Conservation (phyloP, 1,284 basidiomycete species). For the Ustilago nuda region DNA sequence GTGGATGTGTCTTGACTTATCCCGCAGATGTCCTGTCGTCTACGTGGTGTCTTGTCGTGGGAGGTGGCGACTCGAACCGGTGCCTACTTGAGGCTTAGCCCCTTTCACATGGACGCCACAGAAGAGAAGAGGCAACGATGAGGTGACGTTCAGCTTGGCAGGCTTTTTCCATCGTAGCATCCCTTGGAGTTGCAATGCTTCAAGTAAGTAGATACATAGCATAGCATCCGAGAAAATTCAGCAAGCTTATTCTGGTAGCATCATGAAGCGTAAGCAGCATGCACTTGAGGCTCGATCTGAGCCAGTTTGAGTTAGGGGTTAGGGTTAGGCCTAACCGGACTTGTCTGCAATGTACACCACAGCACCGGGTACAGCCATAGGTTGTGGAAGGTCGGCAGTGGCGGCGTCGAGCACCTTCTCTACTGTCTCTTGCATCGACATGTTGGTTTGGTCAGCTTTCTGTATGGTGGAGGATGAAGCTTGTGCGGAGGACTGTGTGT, state of each 20-base stretch:
- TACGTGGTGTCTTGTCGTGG: no score
- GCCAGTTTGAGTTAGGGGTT: background rate
- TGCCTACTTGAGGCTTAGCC: no score
- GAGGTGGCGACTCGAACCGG: no score
- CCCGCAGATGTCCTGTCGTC: no score
- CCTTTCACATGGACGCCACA: no score
- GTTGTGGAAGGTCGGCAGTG: slow-evolving; percentile 29
- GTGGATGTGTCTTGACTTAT: background rate
- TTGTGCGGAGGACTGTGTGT: background rate
- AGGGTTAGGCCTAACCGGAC: slow-evolving; percentile 6
- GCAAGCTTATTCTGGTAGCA: background rate
- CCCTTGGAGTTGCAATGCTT: no score
- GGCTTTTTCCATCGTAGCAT: no score
- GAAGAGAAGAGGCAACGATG: no score
- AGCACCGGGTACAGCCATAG: slow-evolving; percentile 49
- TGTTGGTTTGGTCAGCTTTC: background rate
- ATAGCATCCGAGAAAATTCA: background rate
- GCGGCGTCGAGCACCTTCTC: slow-evolving; percentile 38
- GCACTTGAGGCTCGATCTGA: slow-evolving; percentile 38
- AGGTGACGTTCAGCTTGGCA: no score
- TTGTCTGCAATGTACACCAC: slow-evolving; percentile 58
- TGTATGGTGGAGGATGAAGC: background rate
- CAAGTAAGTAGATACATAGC: background rate
- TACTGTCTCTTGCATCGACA: slow-evolving; percentile 35
- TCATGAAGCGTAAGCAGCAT: slow-evolving; percentile 30